These are phyloP conservation scores for Tetradesmus obliquus DNA, from an alignment of 139 green algal species.

Conservation along the genomic window DNA sequence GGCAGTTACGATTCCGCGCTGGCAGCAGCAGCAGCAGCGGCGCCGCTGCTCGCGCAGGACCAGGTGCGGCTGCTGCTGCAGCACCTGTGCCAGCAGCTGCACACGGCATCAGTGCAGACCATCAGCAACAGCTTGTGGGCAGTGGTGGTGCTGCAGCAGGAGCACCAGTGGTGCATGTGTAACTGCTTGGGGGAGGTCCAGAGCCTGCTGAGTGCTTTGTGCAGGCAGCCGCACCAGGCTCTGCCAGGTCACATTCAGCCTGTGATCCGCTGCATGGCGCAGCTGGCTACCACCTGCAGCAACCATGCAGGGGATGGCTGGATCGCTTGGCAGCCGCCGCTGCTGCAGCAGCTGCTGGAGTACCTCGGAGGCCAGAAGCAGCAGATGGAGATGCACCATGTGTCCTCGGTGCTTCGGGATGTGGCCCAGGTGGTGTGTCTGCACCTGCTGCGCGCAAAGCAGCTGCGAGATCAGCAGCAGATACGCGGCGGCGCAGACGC, in stretches of 20 bases:
- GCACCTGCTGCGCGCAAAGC: slow-evolving; percentile 32
- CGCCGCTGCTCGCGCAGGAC: slow-evolving; percentile 17
- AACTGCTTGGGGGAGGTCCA: slow-evolving; percentile 38
- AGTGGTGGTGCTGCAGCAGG: slow-evolving; percentile 48
- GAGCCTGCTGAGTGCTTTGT: slow-evolving; percentile 28
- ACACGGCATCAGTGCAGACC: slow-evolving; percentile 39
- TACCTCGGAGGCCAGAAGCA: slow-evolving; percentile 18
- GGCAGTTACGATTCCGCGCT: not conserved
- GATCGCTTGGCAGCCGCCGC: slow-evolving; percentile 38
- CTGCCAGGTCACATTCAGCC: slow-evolving; percentile 55
- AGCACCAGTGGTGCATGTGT: slow-evolving; percentile 51
- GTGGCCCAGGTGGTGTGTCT: slow-evolving; percentile 37
- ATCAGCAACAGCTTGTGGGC: slow-evolving; percentile 52
- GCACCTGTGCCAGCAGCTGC: slow-evolving; percentile 43
- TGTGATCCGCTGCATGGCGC: slow-evolving; percentile 42
- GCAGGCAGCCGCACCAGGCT: slow-evolving; percentile 40
- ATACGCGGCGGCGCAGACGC: not conserved
- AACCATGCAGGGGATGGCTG: slow-evolving; percentile 33
- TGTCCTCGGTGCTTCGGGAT: slow-evolving; percentile 43
- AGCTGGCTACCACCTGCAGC: slow-evolving; percentile 42
- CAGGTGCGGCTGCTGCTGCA: slow-evolving; percentile 45
- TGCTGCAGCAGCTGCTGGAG: slow-evolving; percentile 39
- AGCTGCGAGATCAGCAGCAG: slow-evolving; percentile 14
- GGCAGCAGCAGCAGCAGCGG: not conserved
- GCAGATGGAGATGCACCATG: slow-evolving; percentile 49